Evolutionary conservation across 495 filamentous ascomycete species (phyloP), one percentile per base, ranked within the genome.

Genomic region (Podospora pseudopauciseta): DNA sequence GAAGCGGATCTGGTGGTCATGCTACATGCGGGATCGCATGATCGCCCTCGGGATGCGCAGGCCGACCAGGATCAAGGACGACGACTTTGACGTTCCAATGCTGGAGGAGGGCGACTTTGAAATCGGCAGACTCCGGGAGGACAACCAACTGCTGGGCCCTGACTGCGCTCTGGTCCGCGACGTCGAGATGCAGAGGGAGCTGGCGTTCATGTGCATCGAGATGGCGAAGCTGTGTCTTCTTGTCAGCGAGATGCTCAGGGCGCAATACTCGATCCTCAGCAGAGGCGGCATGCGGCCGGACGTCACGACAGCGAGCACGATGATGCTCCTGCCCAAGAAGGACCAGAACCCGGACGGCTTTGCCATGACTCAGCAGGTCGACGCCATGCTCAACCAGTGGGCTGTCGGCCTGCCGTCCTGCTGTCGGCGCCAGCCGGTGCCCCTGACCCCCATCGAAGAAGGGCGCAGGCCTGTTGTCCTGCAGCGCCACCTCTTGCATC

Each of bases 1-100:
- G 91, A 96, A 93, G 77, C 83, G 92, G 39, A 92, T 97, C 65
- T 97, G 93, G 93, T 97, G 93, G 93, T 93, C 91, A 60, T 93
- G 90, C 66, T 95, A 94, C 72, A 95, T 94, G 84, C 88, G 92
- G 56, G 93, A 97, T 78, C 90, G 92, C 56, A 79, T 96, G 44
- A 90, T 97, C 67, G 93, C 93, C 5, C 77, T 97, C 20, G 93
- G 93, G 49, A 96, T 96, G 92, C 86, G 93, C 63, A 86, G 93
- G 67, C 93, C 92, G 11, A 94, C 92, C 68, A 83, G 92, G 56
- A 92, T 97, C 77, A 95, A 96, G 83, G 88, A 90, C 70, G 90
- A 93, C 70, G 92, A 96, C 76, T 95, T 89, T 74, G 90, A 96
- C 72, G 93, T 96, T 64, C 91, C 93, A 0, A 94, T 95, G 92